phyloP scores from a whole-genome alignment of 306 rosid genomes.

The Purshia tridentata region DNA sequence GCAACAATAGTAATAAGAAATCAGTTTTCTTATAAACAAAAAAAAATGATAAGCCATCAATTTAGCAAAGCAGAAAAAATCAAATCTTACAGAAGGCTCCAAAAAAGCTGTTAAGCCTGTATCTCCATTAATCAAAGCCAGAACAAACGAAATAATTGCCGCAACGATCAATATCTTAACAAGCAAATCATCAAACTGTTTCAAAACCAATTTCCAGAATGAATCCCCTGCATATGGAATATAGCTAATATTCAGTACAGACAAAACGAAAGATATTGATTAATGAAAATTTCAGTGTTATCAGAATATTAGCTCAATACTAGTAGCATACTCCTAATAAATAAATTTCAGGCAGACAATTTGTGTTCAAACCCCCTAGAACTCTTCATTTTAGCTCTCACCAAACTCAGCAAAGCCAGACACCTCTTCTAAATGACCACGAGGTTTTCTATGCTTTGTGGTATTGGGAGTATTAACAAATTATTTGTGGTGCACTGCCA shows the following conservation, averaged over 20 bases:
- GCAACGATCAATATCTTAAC: slow-evolving; percentile 89
- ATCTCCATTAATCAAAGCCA: slow-evolving; percentile 90
- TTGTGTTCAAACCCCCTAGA: neutral
- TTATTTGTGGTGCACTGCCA: neutral
- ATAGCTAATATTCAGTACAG: slow-evolving; percentile 27
- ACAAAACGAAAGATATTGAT: neutral
- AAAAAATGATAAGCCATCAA: neutral
- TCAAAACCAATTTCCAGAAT: slow-evolving; percentile 89
- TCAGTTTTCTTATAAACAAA: neutral
- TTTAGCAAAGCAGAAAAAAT: slow-evolving; percentile 15
- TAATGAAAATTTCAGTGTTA: neutral
- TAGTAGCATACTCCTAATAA: neutral
- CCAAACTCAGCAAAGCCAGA: neutral
- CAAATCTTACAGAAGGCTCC: slow-evolving; percentile 91
- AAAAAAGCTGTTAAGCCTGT: slow-evolving; percentile 89
- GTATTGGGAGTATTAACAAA: neutral
- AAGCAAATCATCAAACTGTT: slow-evolving; percentile 95
- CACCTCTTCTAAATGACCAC: neutral
- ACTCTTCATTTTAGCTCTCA: neutral
- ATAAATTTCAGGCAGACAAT: neutral
- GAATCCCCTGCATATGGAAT: slow-evolving; percentile 73
- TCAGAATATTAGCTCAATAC: neutral
- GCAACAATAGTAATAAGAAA: neutral
- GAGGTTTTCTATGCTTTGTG: neutral
- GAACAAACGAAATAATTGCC: slow-evolving; percentile 76